A percentile compares a stretch with the other conserved stretches of the same genome.
These are phyloP conservation scores for Mycena chlorophos DNA, from an alignment of 768 basidiomycete genomes.

Conservation along the genomic window DNA sequence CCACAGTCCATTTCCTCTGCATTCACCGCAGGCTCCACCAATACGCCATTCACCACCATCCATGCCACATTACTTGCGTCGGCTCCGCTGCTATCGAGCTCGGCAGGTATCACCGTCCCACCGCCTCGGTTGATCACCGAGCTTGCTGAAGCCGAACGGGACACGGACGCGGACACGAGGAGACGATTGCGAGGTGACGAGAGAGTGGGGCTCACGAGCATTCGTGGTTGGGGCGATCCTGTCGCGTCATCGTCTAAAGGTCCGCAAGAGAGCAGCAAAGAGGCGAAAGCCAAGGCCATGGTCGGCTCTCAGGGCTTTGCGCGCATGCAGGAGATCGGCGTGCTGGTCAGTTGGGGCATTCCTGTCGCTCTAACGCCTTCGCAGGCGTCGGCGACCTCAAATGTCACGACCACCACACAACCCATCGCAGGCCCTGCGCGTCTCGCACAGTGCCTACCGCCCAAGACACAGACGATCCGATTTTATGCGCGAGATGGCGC, in stretches of 20 bases:
- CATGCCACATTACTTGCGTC: slow-evolving; percentile 43
- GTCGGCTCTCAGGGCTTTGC: slow-evolving; percentile 53
- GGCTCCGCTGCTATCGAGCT: slow-evolving; percentile 50
- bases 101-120: slow-evolving; percentile 47
- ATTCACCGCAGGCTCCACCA: slow-evolving; percentile 15
- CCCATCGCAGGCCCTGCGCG: slow-evolving; percentile 14
- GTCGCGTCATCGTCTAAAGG: not conserved
- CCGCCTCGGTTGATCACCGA: slow-evolving; percentile 50
- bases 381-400: slow-evolving; percentile 19
- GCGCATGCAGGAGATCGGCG: slow-evolving; percentile 56
- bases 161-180: slow-evolving; percentile 27
- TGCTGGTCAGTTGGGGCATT: slow-evolving; percentile 48
- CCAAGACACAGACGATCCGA: slow-evolving; percentile 51
- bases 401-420: slow-evolving; percentile 13
- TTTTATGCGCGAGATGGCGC: slow-evolving; percentile 41
- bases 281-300: slow-evolving; percentile 46
- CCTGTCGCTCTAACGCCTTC: slow-evolving; percentile 9
- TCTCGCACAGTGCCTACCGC: slow-evolving; percentile 44
- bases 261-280: slow-evolving; percentile 23
- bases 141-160: slow-evolving; percentile 52
- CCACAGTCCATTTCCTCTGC: slow-evolving; percentile 13
- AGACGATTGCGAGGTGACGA: slow-evolving; percentile 57
- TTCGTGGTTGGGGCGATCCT: slow-evolving; percentile 63
- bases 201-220: slow-evolving; percentile 47
- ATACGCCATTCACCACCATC: slow-evolving; percentile 38